Conservation (phyloP, 805 yeast genomes). For the Zygosaccharomyces kombuchaensis region DNA sequence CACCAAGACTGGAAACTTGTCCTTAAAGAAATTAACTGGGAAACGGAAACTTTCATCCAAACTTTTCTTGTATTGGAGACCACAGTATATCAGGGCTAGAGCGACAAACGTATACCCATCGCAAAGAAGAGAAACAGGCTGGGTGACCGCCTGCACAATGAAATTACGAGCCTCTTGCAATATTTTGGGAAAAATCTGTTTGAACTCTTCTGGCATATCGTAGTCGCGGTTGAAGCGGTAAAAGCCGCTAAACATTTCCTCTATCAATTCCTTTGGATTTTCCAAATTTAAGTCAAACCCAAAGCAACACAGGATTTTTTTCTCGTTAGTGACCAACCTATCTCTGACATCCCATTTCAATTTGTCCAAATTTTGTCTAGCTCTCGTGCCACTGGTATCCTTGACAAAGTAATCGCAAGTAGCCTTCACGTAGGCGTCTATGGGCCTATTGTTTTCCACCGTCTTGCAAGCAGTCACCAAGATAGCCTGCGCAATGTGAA, state of each 20-base stretch:
- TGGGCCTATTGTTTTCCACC: slow-evolving; percentile 36
- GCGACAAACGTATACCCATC: slow-evolving; percentile 33
- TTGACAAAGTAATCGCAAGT: slow-evolving; percentile 30
- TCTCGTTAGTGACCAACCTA: slow-evolving; percentile 32
- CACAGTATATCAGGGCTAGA: slow-evolving; percentile 30
- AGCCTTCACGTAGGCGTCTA: slow-evolving; percentile 33
- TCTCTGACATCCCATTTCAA: slow-evolving; percentile 37
- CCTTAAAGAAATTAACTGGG: slow-evolving; percentile 31
- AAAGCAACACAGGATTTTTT: slow-evolving; percentile 28
- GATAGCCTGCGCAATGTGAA: slow-evolving; percentile 33
- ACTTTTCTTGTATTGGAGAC: slow-evolving; percentile 28
- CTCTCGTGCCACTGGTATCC: slow-evolving; percentile 20
- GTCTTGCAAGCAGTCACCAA: slow-evolving; percentile 37
- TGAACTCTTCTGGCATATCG: slow-evolving; percentile 28
- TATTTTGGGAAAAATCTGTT: slow-evolving; percentile 29
- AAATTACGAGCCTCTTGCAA: slow-evolving; percentile 34
- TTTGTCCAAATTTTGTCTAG: slow-evolving; percentile 31
- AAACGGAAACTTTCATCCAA: slow-evolving; percentile 28
- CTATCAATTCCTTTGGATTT: slow-evolving; percentile 35
- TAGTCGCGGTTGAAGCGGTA: slow-evolving; percentile 31
- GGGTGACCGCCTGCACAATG: slow-evolving; percentile 36
- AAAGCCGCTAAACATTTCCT: slow-evolving; percentile 34
- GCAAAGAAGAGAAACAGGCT: slow-evolving; percentile 34
- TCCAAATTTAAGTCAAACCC: slow-evolving; percentile 35
- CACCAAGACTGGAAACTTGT: slow-evolving; percentile 26